Base-by-base conservation (phyloP, 768 basidiomycete species). In the Daedaleopsis nitida region DNA sequence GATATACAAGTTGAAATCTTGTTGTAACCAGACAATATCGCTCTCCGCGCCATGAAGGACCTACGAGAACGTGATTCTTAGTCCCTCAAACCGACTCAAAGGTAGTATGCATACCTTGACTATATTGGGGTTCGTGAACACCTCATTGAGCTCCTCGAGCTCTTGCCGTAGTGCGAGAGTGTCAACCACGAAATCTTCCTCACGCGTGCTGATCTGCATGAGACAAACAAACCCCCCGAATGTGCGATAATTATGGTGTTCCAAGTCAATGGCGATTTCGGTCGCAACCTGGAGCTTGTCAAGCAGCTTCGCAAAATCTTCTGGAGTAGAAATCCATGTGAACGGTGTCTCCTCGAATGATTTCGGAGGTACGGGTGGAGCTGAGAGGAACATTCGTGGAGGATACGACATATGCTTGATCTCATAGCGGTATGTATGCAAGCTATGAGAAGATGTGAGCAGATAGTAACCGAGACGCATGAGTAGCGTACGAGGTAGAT, bases 21-120 rank as follows among this genome's bases (percentile, higher is more conserved):
- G 92, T 72, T 99, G 96, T 17, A 98, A 82, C 97, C 97, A 98
- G 6, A 94, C 77, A 45, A 98, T 88, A 71, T 99, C 97, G 60
- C 88, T 91, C 39, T 95, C 91, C 1, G 96, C 93, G 27, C 97
- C 96, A 74, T 98, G 97, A 63, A 99, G 87, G 8, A 96, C 89
- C 93, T 95, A 60, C 1, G 24, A 12, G 7, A 54, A 42, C 39
- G 17, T 42, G 5, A 34, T 21, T 53, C 6, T 24, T n/a, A 43
- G 34, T 39, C 43, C 32, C 21, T 12, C 14, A 3, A 16, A 50
- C 19, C 48, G 27, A 54, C 2, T 34, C 53, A 27, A 17, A 47
- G 44, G 59, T 17, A 4, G 58, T 35, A 57, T 47, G 69, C 82
- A 17, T 55, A 89, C 94, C 82, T 98, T 98, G 66, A 96, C 82